Base-by-base conservation (phyloP, 1,284 basidiomycete species). In the Rhodotorula sp. region DNA sequence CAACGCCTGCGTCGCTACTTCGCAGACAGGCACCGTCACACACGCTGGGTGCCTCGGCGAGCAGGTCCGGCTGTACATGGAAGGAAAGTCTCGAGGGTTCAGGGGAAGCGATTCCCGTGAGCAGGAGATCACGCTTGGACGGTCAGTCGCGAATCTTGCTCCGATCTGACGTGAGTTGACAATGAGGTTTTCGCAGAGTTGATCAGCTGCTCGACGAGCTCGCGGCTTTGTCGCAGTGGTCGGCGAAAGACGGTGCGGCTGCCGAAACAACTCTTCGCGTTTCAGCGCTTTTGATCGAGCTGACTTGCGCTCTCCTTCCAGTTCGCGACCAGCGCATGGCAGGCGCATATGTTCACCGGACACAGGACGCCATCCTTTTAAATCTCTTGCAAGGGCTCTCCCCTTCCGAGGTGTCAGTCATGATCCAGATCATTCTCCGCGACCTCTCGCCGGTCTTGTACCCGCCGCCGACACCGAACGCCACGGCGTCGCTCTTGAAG, bases 351-450 rank as follows among this genome's bases (percentile, higher is more conserved):
- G 45, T 24, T 8, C 29, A 30, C 79, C 69, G 70, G 84, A 77
- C 69, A 76, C 80, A 4, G 81, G 78, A 79, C 29, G 77, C 78
- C 0, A 85, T 90, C 62, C 80, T 91, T 5, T 80, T 81, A 24
- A 78, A 82, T 24, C 82, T 91, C 4, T 90, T 86, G 73, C 80
- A 82, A 26, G 78, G 80, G 4, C 79, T 91, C 5, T 82, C 86
- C 0, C 86, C 90, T 0, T 79, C 80, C 8, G 88, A 90, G 55
- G 84, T 88, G 0, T 83, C 86, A 0, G 85, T 88, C 66, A 82
- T 93, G 61, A 87, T 88, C 0, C 91, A 95, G 78, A 88, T 95
- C 69, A 89, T 95, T 67, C 84, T 95, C 33, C 89, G 89, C 72
- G 92, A 94, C 78, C 81, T 95, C 0, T 85, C 88, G 26, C 91